Base-by-base conservation (phyloP, 352 stramenopile species). In the Discostella stelligera region DNA sequence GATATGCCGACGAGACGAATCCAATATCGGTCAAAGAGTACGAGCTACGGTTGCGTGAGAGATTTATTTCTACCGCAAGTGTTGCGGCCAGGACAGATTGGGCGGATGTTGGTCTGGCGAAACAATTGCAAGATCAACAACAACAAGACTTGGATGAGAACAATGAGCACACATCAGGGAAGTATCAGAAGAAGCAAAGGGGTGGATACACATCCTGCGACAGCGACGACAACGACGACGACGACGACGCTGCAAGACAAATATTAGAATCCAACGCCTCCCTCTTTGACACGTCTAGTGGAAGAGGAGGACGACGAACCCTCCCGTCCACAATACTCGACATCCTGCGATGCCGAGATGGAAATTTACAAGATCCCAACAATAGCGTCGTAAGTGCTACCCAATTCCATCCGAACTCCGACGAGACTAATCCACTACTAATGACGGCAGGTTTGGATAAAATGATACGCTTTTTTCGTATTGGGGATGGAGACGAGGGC, bases 391-490 rank as follows among this genome's bases (percentile, higher is more conserved):
- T 92, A 8, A 77, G 77, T 71, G 77, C 63, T n/a, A 71, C 87
- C 4, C 61, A 89, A 48, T 92, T 92, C 77, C 83, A 92, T 66
- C 82, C 84, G 21, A 67, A 48, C 25, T 85, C 78, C 10, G 76
- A 89, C 69, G 74, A 83, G 49, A 82, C 87, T 10, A 18, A 67
- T 62, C 84, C 84, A 10, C 69, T 91, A 0, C 27, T 92, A 54
- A 79, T 92, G 67, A 92, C 84, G 32, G 84, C 82, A 30, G 87
- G 87, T 20, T 71, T 92, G 32, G 87, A 92, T 67, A 90, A 89
- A 65, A 89, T 79, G 16, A 56, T 92, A 30, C 61, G 84, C 39
- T 92, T 92, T 59, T 92, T 89, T 74, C 76, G 81, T 64, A 71
- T 92, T 13, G 73, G 80, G 49, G 67, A 63, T 44, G 75, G 80